Conservation (phyloP, 768 basidiomycete genomes). For the Lepiota brunneoincarnata region DNA sequence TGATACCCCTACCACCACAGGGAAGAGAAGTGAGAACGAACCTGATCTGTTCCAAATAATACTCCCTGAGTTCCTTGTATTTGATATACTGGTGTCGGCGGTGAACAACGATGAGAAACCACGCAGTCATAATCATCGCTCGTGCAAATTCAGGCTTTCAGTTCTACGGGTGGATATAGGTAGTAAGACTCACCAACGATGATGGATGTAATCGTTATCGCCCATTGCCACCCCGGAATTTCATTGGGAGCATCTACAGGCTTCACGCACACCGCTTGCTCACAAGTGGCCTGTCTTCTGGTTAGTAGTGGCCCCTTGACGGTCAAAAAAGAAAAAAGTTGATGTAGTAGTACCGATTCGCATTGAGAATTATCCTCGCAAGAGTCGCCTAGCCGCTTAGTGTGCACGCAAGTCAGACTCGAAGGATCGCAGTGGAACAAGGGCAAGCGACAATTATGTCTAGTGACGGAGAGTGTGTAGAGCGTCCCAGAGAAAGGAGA, state of each 20-base stretch:
- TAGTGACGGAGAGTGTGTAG: background rate
- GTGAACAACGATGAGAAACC: background rate
- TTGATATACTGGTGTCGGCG: background rate
- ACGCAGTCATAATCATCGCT: background rate
- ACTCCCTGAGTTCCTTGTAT: background rate
- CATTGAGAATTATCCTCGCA: background rate
- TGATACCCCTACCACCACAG: background rate
- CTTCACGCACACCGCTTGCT: background rate
- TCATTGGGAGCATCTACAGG: background rate
- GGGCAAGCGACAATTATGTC: background rate
- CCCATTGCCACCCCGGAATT: background rate
- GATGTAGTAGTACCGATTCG: background rate
- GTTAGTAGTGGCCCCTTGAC: no score
- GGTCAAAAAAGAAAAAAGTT: no score
- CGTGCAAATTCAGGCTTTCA: background rate
- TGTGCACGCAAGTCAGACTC: background rate
- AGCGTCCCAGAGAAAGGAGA: background rate
- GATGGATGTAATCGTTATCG: background rate
- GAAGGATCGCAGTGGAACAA: background rate
- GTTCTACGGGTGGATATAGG: background rate
- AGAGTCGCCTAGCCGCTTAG: background rate
- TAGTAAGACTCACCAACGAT: background rate
- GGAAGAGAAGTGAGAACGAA: background rate
- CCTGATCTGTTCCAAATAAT: conserved; percentile 2
- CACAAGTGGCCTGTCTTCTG: background rate